phyloP scores from a whole-genome alignment of 495 filamentous ascomycete species.

The Neurospora cerealis region DNA sequence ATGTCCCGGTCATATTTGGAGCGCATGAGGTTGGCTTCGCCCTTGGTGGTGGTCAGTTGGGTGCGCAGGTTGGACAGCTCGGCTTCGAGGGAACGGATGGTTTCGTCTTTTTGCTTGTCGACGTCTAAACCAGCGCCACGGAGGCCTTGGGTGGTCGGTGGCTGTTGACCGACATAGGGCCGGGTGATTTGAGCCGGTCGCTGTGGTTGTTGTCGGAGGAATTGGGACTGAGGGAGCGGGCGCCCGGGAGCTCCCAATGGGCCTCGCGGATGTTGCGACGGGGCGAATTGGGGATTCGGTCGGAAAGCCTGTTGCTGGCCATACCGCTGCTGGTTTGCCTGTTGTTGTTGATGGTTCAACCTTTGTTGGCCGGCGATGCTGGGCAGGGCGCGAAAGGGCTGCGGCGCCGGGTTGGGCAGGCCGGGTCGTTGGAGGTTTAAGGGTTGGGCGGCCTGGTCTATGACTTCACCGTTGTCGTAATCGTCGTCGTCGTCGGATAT shows the following conservation, averaged over 20 bases:
- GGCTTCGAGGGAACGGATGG: slow-evolving; percentile 19
- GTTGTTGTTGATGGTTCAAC: slow-evolving; percentile 13
- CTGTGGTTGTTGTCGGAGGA: slow-evolving; percentile 6
- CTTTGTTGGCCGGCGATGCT: slow-evolving; percentile 13
- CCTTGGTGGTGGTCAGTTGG: slow-evolving; percentile 34
- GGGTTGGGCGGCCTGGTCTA: slow-evolving; percentile 15
- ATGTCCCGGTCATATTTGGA: slow-evolving; percentile 41
- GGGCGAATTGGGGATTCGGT: slow-evolving; percentile 3
- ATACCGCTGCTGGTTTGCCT: slow-evolving; percentile 4
- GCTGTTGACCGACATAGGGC: slow-evolving; percentile 7
- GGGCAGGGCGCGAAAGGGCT: background rate
- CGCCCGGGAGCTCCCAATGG: slow-evolving; percentile 7
- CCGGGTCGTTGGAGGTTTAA: slow-evolving; percentile 1
- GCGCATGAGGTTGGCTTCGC: slow-evolving; percentile 44
- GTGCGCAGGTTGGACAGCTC: slow-evolving; percentile 29
- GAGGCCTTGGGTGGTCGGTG: slow-evolving; percentile 4
- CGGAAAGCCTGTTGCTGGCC: slow-evolving; percentile 3
- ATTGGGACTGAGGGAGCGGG: slow-evolving; percentile 15
- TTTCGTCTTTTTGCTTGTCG: slow-evolving; percentile 8
- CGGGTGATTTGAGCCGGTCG: background rate
- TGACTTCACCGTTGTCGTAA: slow-evolving; percentile 18
- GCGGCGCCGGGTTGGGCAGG: slow-evolving; percentile 8
- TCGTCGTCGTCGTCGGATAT: slow-evolving; percentile 22
- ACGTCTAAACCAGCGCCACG: background rate
- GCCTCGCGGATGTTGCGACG: slow-evolving; percentile 14